Evolutionary conservation across 352 stramenopile genomes (phyloP).

Genomic region (Globisporangium lucens): DNA sequence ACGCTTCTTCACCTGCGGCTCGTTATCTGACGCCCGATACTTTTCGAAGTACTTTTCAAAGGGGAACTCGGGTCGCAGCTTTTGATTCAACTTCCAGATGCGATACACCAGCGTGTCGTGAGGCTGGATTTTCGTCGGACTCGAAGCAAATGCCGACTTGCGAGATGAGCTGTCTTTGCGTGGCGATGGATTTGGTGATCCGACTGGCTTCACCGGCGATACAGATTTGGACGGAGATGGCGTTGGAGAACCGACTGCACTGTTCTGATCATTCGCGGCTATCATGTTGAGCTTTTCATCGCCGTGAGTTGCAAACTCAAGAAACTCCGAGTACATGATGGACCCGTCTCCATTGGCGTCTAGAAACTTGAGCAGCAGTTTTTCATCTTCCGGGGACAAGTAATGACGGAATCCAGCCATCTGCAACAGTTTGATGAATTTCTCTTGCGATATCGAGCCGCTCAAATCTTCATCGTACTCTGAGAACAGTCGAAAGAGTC

Average conservation of each 20-base stretch:
- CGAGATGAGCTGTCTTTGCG: slow-evolving; percentile 14
- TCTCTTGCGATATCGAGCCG: slow-evolving; percentile 50
- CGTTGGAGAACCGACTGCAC: slow-evolving; percentile 7
- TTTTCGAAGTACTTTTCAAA: slow-evolving; percentile 81
- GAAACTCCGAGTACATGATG: slow-evolving; percentile 66
- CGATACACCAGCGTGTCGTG: slow-evolving; percentile 27
- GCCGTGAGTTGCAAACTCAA: slow-evolving; percentile 53
- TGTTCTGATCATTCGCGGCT: background rate
- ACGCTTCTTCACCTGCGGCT: slow-evolving; percentile 43
- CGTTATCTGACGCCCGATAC: slow-evolving; percentile 38
- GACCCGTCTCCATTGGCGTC: slow-evolving; percentile 58
- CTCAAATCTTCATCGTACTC: slow-evolving; percentile 55
- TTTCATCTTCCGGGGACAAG: slow-evolving; percentile 57
- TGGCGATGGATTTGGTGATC: slow-evolving; percentile 9
- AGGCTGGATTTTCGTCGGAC: slow-evolving; percentile 7
- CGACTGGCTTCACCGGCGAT: slow-evolving; percentile 3
- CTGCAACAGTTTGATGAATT: slow-evolving; percentile 70
- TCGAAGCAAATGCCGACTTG: slow-evolving; percentile 2
- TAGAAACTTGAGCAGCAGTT: slow-evolving; percentile 63
- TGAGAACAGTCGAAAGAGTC: slow-evolving; percentile 45
- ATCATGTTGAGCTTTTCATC: slow-evolving; percentile 34
- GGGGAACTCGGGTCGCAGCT: slow-evolving; percentile 45
- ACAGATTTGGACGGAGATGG: slow-evolving; percentile 16
- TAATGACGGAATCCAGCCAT: slow-evolving; percentile 58
- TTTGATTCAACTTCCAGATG: slow-evolving; percentile 46